Evolutionary conservation across 2,329 filamentous ascomycete genomes (phyloP), one percentile per base, ranked within the genome.

Genomic region (Diaporthe sp.): DNA sequence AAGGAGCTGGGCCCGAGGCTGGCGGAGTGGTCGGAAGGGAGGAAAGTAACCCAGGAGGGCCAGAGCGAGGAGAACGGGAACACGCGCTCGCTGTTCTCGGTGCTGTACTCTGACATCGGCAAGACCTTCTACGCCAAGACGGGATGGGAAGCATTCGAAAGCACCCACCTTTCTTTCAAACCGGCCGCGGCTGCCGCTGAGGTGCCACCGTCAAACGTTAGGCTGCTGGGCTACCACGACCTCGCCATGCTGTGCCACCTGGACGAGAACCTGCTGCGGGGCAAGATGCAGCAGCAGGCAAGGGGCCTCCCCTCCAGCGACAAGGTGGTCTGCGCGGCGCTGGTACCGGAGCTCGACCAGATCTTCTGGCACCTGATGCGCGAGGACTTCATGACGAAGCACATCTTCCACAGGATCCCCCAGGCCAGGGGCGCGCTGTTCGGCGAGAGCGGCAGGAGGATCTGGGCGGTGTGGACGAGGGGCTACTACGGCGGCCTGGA

Each of bases 61-160:
- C 75, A 76, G 50, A 10, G 15, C 32, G 78, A 83, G 55, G 78
- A 76, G 68, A 79, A 77, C 50, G 79, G 32, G 63, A 79, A n/a
- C 78, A 79, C 35, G 83, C 85, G 80, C 80, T 87, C 81, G 76
- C 83, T 90, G 19, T 97, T 96, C 82, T 96, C 94, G 0, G 89
- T 97, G 10, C 87, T 98, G 12, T 98, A 92, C 83, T 97, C 95
- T 12, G 94, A 97, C 79, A 95, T 97, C 77, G 94, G 96, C 27
- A 93, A 94, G 86, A 85, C 86, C 51, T 98, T 95, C 83, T 98
- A 98, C 84, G 90, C 93, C 4, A 87, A 86, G 42, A 88, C 91
- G 76, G 95, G 95, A 59, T 98, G 96, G 96, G 88, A 91, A 65
- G 88, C 92, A 0, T 96, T 93, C 78, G 87, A 89, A 27, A 96